Evolutionary conservation across 495 filamentous ascomycete genomes (phyloP).

Genomic region (Aspergillus asperescens): DNA sequence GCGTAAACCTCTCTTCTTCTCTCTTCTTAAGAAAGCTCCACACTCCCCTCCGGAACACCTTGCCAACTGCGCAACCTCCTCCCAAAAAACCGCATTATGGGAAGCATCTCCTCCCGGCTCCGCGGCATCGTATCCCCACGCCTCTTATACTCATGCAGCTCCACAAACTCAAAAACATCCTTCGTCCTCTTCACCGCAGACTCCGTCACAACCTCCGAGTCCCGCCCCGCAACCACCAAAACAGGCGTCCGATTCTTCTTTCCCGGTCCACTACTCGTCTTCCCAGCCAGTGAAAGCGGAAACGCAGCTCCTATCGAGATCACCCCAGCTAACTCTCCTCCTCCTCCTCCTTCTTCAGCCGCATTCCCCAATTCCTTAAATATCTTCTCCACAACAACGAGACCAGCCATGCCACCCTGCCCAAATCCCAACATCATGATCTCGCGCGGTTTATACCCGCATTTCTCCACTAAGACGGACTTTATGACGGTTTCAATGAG

Average conservation of each 20-base stretch:
- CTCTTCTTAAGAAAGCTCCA: slow-evolving; percentile 48
- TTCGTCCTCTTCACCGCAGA: slow-evolving; percentile 58
- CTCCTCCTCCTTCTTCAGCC: slow-evolving; percentile 27
- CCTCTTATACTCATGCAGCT: slow-evolving; percentile 69
- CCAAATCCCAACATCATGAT: slow-evolving; percentile 80
- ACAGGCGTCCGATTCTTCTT: slow-evolving; percentile 68
- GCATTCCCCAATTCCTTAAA: slow-evolving; percentile 13
- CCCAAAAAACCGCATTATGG: slow-evolving; percentile 90
- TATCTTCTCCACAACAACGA: slow-evolving; percentile 50
- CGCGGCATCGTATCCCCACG: slow-evolving; percentile 76
- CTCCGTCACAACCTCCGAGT: slow-evolving; percentile 56
- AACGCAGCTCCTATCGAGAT: slow-evolving; percentile 73
- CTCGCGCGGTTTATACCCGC: slow-evolving; percentile 62
- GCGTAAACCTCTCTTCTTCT: too few species aligned
- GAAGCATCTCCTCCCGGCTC: slow-evolving; percentile 80
- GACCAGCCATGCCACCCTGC: slow-evolving; percentile 77
- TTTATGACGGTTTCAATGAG: slow-evolving; percentile 55
- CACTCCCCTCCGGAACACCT: slow-evolving; percentile 56
- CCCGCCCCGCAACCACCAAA: slow-evolving; percentile 63
- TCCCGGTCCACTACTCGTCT: slow-evolving; percentile 22
- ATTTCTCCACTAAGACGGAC: slow-evolving; percentile 57
- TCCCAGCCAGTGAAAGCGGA: slow-evolving; percentile 43
- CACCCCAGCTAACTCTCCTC: slow-evolving; percentile 49
- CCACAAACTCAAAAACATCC: slow-evolving; percentile 64
- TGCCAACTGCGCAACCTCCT: slow-evolving; percentile 62